Evolutionary conservation across 2,329 filamentous ascomycete species (phyloP).

Genomic region (Drechslerella coelobrocha): DNA sequence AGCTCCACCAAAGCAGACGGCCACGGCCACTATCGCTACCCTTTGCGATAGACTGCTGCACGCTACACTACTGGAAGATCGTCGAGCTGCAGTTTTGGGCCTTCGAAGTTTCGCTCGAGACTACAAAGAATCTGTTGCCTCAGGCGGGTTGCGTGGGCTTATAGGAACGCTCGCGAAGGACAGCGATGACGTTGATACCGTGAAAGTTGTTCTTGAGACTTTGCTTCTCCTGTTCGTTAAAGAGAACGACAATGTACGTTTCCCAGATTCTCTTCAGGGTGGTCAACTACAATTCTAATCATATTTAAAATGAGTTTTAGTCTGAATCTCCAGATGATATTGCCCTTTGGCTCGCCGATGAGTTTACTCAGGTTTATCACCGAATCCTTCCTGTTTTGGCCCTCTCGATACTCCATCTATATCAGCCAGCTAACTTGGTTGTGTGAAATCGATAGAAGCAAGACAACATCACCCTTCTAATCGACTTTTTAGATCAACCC

Average conservation of each 20-base stretch:
- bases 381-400: neutral
- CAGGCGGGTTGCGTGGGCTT: constrained; percentile 84
- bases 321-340: constrained; percentile 96
- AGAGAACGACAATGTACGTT: constrained; percentile 67
- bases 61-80: constrained; percentile 90
- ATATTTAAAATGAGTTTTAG: constrained; percentile 60
- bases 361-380: constrained; percentile 80
- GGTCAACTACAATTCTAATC: neutral
- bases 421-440: too few relatives aligned
- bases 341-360: constrained; percentile 91
- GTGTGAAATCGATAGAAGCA: constrained; percentile 65
- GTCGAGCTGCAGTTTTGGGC: constrained; percentile 88
- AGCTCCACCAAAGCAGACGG: constrained; percentile 93
- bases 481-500: constrained; percentile 83
- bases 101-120: constrained; percentile 95
- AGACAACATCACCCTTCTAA: constrained; percentile 90
- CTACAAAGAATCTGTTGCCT: constrained; percentile 93
- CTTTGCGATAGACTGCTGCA: constrained; percentile 86
- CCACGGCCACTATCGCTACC: constrained; percentile 89
- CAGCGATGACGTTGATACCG: constrained; percentile 92
- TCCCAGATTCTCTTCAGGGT: constrained; percentile 8
- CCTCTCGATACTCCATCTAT: too few relatives aligned
- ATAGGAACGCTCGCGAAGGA: constrained; percentile 86
- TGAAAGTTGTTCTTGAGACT: constrained; percentile 93
- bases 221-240: constrained; percentile 88